These are phyloP conservation scores for Suillus luteus DNA, from an alignment of 768 basidiomycete genomes.

Conservation along the genomic window DNA sequence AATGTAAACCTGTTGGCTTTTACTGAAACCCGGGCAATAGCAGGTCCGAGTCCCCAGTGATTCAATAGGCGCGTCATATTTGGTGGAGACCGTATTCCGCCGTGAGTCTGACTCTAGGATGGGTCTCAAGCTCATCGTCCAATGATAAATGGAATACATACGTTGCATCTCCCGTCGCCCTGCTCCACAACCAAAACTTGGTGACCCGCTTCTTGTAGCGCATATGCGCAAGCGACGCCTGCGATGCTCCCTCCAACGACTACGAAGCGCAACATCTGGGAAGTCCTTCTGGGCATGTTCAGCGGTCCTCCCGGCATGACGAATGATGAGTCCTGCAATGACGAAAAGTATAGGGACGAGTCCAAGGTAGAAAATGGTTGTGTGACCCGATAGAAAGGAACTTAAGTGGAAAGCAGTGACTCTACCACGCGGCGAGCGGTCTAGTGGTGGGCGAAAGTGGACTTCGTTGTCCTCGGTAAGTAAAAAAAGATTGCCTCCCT, in stretches of 20 bases:
- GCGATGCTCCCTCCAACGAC: constrained; percentile 39
- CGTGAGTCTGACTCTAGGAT: constrained; percentile 36
- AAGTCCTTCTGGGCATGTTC: constrained; percentile 11
- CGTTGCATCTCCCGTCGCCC: constrained; percentile 39
- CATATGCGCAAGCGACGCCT: constrained; percentile 57
- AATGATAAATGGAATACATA: constrained; percentile 14
- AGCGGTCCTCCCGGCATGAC: constrained; percentile 18
- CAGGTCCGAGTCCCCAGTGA: constrained; percentile 54
- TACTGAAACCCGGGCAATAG: constrained; percentile 36
- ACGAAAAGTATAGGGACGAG: neutral
- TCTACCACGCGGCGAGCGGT: neutral
- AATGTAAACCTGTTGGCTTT: constrained; percentile 21
- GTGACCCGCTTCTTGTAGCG: constrained; percentile 56
- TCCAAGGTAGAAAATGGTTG: neutral
- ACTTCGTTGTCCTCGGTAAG: neutral
- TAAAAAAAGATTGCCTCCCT: neutral
- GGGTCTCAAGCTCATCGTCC: neutral
- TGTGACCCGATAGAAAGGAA: neutral
- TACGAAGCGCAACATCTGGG: constrained; percentile 24
- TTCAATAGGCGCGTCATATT: constrained; percentile 56
- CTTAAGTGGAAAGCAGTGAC: neutral
- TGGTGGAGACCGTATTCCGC: constrained; percentile 50
- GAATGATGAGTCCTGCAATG: neutral
- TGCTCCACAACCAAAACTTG: constrained; percentile 56
- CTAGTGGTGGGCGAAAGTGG: neutral